Evolutionary conservation across 352 stramenopile species (phyloP), one percentile per base, ranked within the genome.

Genomic region (Phytopythium sindhum): DNA sequence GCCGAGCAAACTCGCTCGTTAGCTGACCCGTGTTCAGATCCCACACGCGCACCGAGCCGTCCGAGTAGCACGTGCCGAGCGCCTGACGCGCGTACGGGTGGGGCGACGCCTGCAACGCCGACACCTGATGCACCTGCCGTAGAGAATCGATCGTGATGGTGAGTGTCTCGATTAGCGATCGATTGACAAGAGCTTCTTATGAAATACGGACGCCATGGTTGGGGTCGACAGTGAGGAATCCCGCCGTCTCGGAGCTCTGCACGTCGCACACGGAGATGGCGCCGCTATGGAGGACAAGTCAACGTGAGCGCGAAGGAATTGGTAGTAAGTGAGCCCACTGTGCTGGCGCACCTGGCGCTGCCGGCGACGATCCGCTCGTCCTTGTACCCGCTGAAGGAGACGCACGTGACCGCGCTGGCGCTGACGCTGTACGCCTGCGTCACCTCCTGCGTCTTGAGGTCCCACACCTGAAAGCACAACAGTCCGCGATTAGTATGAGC

Each of bases 391-490:
- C 75, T 86, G 53, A 92, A 92, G 0, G 76, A 67, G 26, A 92
- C 78, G 10, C 70, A 86, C 4, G 76, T 87, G 65, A 93, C 73
- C 24, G 76, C 65, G 42, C 78, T 93, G 15, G 80, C 70, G 57
- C 81, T 86, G 58, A 88, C 74, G 52, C 65, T 79, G 61, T 89
- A 91, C 23, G 65, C 76, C 64, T 93, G 81, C 41, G 75, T 84
- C 37, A 90, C 62, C 51, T 91, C 76, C 48, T 91, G 84, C 5
- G 80, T 87, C 61, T 93, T 93, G 24, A 93, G 69, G 37, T 91
- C 81, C 84, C 81, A 93, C 15, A 93, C 53, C 74, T 85, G 35
- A 12, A 7, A 37, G 15, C 29, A 31, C n/a, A 52, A 6, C 23
- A 29, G 11, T 23, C 11, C 24, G 9, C 4, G n/a, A 26, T 52